phyloP scores from a whole-genome alignment of 768 basidiomycete species.

The Calocera cornea region DNA sequence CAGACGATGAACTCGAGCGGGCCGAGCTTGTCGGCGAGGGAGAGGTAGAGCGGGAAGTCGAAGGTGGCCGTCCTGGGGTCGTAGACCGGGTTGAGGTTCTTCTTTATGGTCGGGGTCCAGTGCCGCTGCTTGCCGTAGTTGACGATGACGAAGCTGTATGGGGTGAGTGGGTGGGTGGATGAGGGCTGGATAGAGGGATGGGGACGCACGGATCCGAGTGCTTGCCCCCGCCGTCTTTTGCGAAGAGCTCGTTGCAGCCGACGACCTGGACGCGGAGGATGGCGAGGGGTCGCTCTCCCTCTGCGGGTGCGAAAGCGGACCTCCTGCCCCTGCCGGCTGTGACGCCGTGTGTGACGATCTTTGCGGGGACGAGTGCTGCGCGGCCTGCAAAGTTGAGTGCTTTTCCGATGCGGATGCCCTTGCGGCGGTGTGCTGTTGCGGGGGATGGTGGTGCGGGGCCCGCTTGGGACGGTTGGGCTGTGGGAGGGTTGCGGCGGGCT shows the following conservation, averaged over 20 bases:
- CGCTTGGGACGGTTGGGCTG: not conserved
- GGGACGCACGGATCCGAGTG: constrained; percentile 56
- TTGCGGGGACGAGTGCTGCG: not conserved
- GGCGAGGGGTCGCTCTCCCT: constrained; percentile 54
- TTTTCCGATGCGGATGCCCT: constrained; percentile 4
- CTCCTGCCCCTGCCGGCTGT: not conserved
- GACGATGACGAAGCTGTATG: constrained; percentile 51
- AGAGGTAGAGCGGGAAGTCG: constrained; percentile 74
- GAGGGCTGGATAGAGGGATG: not conserved
- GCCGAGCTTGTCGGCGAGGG: constrained; percentile 56
- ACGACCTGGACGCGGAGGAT: constrained; percentile 55
- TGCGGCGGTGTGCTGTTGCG: not conserved
- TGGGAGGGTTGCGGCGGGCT: not conserved
- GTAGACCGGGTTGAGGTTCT: constrained; percentile 55
- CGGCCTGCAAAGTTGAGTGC: constrained; percentile 8
- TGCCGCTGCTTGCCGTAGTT: constrained; percentile 44
- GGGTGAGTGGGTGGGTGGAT: not conserved
- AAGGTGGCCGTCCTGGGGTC: constrained; percentile 64
- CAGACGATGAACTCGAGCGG: constrained; percentile 77
- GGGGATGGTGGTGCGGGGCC: not conserved
- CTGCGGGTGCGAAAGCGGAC: constrained; percentile 4
- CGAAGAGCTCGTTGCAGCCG: constrained; percentile 44
- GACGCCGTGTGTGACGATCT: constrained; percentile 4
- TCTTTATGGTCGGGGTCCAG: constrained; percentile 65
- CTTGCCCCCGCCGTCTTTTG: constrained; percentile 52